Percentiles rank a stretch among this genome's conserved stretches.
Evolutionary conservation across 495 filamentous ascomycete species (phyloP).

Genomic region (Daldinia caldariorum): DNA sequence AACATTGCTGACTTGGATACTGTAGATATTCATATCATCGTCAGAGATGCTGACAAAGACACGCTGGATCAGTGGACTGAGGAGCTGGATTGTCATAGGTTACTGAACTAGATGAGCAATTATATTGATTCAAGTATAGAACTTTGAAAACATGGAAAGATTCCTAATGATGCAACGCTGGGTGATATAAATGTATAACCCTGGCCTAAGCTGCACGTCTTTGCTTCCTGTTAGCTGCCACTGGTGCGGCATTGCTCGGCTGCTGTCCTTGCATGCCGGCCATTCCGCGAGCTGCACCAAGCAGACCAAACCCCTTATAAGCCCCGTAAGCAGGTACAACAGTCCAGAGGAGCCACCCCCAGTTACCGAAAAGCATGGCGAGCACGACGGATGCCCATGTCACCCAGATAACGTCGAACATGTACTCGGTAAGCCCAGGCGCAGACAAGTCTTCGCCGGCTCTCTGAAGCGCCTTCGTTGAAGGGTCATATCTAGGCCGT

Average conservation of each 20-base stretch:
- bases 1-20: conserved; percentile 22
- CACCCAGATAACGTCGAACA: conserved; percentile 97
- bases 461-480: conserved; percentile 72
- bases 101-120: conserved; percentile 13
- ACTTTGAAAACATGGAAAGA: not conserved
- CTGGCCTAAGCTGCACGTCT: conserved; percentile 50
- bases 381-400: conserved; percentile 76
- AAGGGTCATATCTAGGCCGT: conserved; percentile 73
- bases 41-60: conserved; percentile 68
- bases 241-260: conserved; percentile 46
- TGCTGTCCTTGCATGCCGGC: conserved; percentile 59
- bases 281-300: conserved; percentile 72
- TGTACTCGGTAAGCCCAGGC: conserved; percentile 91
- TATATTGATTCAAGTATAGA: conserved; percentile 4
- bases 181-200: not conserved
- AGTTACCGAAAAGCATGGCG: conserved; percentile 75
- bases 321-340: conserved; percentile 75
- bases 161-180: conserved; percentile 3
- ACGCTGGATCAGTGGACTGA: conserved; percentile 70
- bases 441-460: conserved; percentile 90
- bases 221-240: conserved; percentile 62
- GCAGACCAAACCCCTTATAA: conserved; percentile 74
- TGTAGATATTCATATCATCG: conserved; percentile 63
- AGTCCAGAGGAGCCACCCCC: conserved; percentile 78
- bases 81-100: conserved; percentile 51